Evolutionary conservation across 305 asterid genomes (phyloP).

Genomic region (Stenogyne calaminthoides): DNA sequence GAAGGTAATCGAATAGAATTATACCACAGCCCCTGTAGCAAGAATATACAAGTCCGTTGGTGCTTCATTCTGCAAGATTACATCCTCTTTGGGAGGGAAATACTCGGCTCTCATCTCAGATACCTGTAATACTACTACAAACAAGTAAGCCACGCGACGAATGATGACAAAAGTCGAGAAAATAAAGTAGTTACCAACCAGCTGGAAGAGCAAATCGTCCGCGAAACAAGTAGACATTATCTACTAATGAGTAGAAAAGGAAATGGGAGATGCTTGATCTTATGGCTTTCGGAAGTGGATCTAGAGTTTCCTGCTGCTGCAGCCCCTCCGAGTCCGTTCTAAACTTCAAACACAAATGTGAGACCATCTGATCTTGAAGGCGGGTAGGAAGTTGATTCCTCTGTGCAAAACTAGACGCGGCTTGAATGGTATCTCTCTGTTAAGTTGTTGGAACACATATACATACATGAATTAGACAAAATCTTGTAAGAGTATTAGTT

Average conservation of each 20-base stretch:
- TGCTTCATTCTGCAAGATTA: constrained; percentile 64
- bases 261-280: constrained; percentile 68
- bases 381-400: constrained; percentile 56
- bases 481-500: background rate
- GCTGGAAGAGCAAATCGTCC: constrained; percentile 84
- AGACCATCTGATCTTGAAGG: constrained; percentile 66
- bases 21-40: constrained; percentile 58
- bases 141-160: background rate
- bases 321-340: constrained; percentile 76
- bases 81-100: constrained; percentile 60
- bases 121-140: constrained; percentile 34
- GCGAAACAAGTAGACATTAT: constrained; percentile 77
- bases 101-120: constrained; percentile 67
- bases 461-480: background rate
- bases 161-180: background rate
- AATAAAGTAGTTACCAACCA: constrained; percentile 67
- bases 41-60: constrained; percentile 64
- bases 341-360: constrained; percentile 63
- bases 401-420: constrained; percentile 55
- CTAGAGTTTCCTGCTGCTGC: constrained; percentile 73
- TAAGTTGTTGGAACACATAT: background rate
- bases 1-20: background rate
- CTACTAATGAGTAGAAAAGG: constrained; percentile 75
- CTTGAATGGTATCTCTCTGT: constrained; percentile 62
- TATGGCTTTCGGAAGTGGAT: constrained; percentile 83